Evolutionary conservation across 2,329 filamentous ascomycete species (phyloP).

Genomic region (Penicillium digitatum): DNA sequence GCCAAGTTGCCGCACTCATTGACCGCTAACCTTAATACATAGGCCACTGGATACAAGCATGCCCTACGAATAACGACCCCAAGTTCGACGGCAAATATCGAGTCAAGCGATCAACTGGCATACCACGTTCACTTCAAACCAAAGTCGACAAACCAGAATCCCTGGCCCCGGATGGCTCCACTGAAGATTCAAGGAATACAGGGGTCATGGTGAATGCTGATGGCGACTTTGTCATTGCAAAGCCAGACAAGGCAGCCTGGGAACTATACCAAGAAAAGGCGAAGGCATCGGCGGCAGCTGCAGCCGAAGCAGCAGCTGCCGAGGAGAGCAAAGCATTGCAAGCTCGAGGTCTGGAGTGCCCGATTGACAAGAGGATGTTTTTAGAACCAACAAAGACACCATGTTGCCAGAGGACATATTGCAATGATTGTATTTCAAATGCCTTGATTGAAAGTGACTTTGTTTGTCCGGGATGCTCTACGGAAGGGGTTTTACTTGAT

Average conservation of each 20-base stretch:
- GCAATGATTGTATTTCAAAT: slow-evolving; percentile 99
- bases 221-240: slow-evolving; percentile 93
- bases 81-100: slow-evolving; percentile 90
- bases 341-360: slow-evolving; percentile 83
- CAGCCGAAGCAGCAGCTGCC: slow-evolving; percentile 71
- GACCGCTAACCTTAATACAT: slow-evolving; percentile 25
- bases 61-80: slow-evolving; percentile 96
- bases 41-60: slow-evolving; percentile 97
- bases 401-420: slow-evolving; percentile 97
- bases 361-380: slow-evolving; percentile 96
- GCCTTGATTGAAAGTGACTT: slow-evolving; percentile 98
- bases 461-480: slow-evolving; percentile 85
- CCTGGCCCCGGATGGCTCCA: slow-evolving; percentile 66
- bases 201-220: slow-evolving; percentile 97
- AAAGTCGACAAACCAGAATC: slow-evolving; percentile 88
- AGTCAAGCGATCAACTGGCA: slow-evolving; percentile 94
- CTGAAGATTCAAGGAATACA: slow-evolving; percentile 75
- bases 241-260: slow-evolving; percentile 94
- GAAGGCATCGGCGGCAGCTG: slow-evolving; percentile 77
- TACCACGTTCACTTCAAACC: slow-evolving; percentile 90
- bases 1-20: neutral
- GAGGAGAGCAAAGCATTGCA: slow-evolving; percentile 81
- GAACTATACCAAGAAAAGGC: slow-evolving; percentile 94
- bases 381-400: slow-evolving; percentile 98
- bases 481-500: slow-evolving; percentile 88